These are phyloP conservation scores for Blastocystis hominis DNA, from an alignment of 352 stramenopile species.

Conservation along the genomic window DNA sequence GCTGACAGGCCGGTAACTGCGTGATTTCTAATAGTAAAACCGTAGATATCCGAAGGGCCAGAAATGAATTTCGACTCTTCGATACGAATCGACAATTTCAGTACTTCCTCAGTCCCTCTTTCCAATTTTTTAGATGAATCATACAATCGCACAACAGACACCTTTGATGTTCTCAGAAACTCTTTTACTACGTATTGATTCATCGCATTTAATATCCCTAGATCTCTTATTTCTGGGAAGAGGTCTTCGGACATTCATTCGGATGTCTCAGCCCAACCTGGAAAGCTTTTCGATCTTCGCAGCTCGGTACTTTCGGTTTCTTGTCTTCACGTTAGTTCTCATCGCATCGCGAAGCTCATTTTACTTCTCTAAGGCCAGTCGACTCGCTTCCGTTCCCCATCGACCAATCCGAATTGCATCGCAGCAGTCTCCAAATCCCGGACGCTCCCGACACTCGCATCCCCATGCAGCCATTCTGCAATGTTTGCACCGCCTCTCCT, in stretches of 20 bases:
- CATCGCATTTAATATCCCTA: background rate
- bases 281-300: background rate
- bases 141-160: background rate
- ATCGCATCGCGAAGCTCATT: background rate
- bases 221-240: background rate
- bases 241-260: background rate
- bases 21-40: too few species aligned
- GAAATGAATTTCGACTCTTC: background rate
- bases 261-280: background rate
- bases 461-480: background rate
- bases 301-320: background rate
- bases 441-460: background rate
- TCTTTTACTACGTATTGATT: background rate
- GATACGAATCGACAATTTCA: background rate
- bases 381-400: background rate
- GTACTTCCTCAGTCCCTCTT: background rate
- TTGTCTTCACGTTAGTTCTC: background rate
- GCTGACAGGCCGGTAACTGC: too few species aligned
- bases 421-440: background rate
- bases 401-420: background rate
- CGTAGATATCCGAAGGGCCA: background rate
- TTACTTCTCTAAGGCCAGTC: background rate
- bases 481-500: background rate
- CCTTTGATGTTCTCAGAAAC: background rate
- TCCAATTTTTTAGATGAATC: background rate